Base-by-base conservation (phyloP, 805 yeast genomes). In the Candida boidinii region DNA sequence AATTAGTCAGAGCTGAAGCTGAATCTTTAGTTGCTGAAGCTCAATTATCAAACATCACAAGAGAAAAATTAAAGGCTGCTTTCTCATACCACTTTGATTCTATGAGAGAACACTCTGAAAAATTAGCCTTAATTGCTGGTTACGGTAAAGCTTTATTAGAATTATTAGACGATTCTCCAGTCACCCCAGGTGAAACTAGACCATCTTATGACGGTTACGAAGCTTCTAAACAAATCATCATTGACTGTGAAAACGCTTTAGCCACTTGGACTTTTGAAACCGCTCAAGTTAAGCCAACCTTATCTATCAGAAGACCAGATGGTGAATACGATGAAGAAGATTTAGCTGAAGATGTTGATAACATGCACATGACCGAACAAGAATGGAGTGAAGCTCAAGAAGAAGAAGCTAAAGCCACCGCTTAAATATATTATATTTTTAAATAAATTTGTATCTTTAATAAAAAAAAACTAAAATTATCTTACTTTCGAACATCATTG, bases 1-100 rank as follows among this genome's bases (percentile, higher is more conserved):
- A 84, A 61, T 68, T 84, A 54, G 94, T 85, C 38, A 73, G 95
- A 62, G 92, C 92, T 24, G 94, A 85, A 64, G 94, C 94, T 35
- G 94, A 85, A 63, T 79, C 87, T 33, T 68, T 84, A 43, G 94
- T 85, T 48, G 95, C 94, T 31, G 94, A 84, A 64, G 94, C 94
- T 20, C 95, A 85, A 66, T 69, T 85, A 49, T 80, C 90, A 24
- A 84, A 84, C 62, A 83, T 83, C 54, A 83, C 95, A 44, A 72
- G 95, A 64, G 87, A 84, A 55, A 81, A 82, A 62, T 71, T 85
- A 55, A 80, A 83, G 66, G 81, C 84, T 45, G 85, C 94, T 27
- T 83, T 73, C 69, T 72, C 78, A 60, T 80, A 81, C 59, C 88
- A 81, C 58, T 83, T 85, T 55, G 94, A 83, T 56, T 80, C 94